These are phyloP conservation scores for Dunaliella sp. DNA, from an alignment of 139 green algal genomes.

Conservation along the genomic window DNA sequence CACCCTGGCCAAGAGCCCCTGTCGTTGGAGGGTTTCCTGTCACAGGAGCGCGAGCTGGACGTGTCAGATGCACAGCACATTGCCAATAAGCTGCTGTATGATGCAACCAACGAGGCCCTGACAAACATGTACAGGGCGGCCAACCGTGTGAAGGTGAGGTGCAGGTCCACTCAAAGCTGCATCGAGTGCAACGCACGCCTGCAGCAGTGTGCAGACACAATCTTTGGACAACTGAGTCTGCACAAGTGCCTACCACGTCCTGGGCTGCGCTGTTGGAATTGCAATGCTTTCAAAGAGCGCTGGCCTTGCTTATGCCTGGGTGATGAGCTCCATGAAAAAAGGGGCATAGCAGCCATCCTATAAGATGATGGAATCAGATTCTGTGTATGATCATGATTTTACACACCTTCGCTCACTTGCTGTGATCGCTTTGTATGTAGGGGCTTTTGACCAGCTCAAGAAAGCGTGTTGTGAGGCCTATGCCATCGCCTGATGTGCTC, in stretches of 20 bases:
- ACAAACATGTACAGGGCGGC: conserved; percentile 28
- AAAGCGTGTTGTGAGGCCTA: conserved; percentile 15
- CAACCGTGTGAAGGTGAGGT: conserved; percentile 27
- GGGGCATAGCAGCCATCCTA: neutral
- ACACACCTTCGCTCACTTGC: neutral
- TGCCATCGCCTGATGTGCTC: conserved; percentile 29
- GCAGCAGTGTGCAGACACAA: too few relatives aligned
- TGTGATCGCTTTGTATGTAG: neutral
- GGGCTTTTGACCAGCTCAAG: neutral
- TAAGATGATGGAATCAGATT: neutral
- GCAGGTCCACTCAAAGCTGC: too few relatives aligned
- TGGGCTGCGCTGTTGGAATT: neutral
- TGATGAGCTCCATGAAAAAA: neutral
- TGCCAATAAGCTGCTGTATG: conserved; percentile 52
- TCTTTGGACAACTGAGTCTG: too few relatives aligned
- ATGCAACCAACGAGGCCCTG: conserved; percentile 50
- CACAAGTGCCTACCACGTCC: too few relatives aligned
- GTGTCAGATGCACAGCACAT: conserved; percentile 40
- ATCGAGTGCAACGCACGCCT: too few relatives aligned
- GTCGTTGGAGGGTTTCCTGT: conserved; percentile 38
- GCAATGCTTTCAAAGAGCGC: neutral
- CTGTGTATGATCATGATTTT: neutral
- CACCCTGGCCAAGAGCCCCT: conserved; percentile 38
- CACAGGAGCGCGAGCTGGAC: conserved; percentile 32
- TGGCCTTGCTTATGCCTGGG: neutral